These are phyloP conservation scores for Sclerotiophoma versabilis DNA, from an alignment of 2,329 filamentous ascomycete species.

Conservation along the genomic window DNA sequence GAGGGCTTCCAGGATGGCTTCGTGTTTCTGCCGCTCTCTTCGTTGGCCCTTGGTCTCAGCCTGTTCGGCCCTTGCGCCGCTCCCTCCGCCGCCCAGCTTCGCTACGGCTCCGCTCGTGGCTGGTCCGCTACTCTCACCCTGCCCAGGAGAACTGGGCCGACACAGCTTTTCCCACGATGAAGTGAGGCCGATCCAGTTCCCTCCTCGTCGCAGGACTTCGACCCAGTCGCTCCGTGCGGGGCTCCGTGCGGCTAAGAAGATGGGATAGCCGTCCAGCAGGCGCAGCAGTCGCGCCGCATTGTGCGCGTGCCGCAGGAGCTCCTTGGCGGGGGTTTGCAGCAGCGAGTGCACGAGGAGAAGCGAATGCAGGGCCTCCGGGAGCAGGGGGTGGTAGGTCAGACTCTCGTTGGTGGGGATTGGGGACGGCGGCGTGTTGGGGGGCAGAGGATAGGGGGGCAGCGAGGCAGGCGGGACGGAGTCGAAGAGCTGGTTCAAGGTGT, in stretches of 20 bases:
- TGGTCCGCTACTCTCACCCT: neutral
- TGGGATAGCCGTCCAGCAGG: conserved; percentile 79
- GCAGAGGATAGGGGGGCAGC: conserved; percentile 70
- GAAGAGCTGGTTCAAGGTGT: conserved; percentile 72
- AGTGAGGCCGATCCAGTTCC: conserved; percentile 73
- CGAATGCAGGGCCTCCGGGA: conserved; percentile 80
- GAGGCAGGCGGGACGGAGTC: conserved; percentile 69
- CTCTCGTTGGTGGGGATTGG: conserved; percentile 63
- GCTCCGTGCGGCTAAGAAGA: conserved; percentile 76
- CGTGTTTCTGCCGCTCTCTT: conserved; percentile 66
- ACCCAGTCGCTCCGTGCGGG: conserved; percentile 81
- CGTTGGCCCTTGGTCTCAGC: conserved; percentile 61
- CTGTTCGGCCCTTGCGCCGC: neutral
- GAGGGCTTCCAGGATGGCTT: conserved; percentile 71
- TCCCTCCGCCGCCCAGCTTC: neutral
- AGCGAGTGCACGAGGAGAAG: conserved; percentile 81
- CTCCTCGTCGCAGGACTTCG: conserved; percentile 71
- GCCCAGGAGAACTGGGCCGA: conserved; percentile 38
- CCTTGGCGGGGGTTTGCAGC: conserved; percentile 77
- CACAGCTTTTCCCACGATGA: conserved; percentile 76
- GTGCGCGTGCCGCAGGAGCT: conserved; percentile 79
- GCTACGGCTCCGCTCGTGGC: neutral
- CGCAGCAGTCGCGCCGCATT: conserved; percentile 80
- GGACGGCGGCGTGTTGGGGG: conserved; percentile 36
- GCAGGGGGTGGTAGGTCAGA: conserved; percentile 80